Base-by-base conservation (phyloP, 768 basidiomycete species). In the Boletus eberwhitei region DNA sequence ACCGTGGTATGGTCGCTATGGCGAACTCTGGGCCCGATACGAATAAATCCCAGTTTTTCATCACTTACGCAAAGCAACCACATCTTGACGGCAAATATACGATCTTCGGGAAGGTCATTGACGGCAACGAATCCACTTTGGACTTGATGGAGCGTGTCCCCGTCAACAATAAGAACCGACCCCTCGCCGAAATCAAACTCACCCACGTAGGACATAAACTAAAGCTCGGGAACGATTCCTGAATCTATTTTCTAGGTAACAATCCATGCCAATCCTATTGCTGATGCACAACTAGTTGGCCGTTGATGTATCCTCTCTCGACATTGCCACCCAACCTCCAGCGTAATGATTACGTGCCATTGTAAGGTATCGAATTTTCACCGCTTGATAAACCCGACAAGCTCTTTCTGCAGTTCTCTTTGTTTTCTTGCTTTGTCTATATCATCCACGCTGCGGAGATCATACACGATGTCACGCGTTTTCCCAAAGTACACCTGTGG, bases 21-120 rank as follows among this genome's bases (percentile, higher is more conserved):
- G 97, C 97, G 52, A 99, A 98, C 73, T 87, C 91, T 8, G 97
- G 97, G 1, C 86, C 86, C 11, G 92, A 97, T 69, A 84, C 89
- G 34, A 99, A 98, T 76, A 98, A 96, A 73, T 87, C 79, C 41
- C 90, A 93, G 68, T 93, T 93, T 70, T 93, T 93, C 68, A 79
- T 94, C 65, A 85, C 91, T 4, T 98, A 98, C 67, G 76, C 88
- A 2, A 98, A 98, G 69, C 96, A 98, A 63, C 74, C 90, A 1
- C 95, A 97, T 69, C 82, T 99, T 16, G 96, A 99, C 67, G 87
- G 87, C 59, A 98, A 97, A 69, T 89, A 90, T 72, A 93, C 93
- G 16, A 97, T 98, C 49, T 86, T 98, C 57, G 96, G 93, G 53
- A 93, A 89, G 77, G 94, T 99, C n/a, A 98, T 99, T 61, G 97